Conservation (phyloP, 2,329 filamentous ascomycete genomes). For the Hirsutella rhossiliensis region DNA sequence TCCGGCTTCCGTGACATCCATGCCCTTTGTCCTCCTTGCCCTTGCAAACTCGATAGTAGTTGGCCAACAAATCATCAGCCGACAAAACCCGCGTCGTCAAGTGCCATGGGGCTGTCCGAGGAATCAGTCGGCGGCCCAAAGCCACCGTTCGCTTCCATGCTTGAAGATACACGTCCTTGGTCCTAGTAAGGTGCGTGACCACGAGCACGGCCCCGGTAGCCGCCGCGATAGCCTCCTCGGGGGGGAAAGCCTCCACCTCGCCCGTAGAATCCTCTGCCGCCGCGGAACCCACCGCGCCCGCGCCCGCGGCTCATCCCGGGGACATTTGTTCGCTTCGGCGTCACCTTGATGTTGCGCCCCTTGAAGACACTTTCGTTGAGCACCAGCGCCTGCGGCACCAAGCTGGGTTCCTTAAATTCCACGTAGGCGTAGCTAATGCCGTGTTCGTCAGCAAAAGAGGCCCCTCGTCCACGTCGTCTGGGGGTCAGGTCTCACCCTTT, state of each 20-base stretch:
- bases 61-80: background rate
- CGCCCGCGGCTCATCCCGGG: conserved; percentile 85
- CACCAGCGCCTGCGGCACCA: conserved; percentile 87
- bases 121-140: background rate
- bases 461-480: too few species aligned
- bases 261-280: conserved; percentile 38
- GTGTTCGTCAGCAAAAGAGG: background rate
- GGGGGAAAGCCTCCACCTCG: conserved; percentile 31
- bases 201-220: conserved; percentile 53
- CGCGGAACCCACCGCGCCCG: conserved; percentile 42
- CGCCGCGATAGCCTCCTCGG: conserved; percentile 52
- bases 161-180: conserved; percentile 16
- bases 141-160: background rate
- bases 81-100: background rate
- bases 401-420: conserved; percentile 87
- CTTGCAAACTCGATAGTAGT: too few species aligned
- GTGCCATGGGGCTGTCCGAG: background rate
- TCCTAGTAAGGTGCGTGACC: conserved; percentile 54
- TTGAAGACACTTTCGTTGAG: conserved; percentile 95
- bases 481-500: conserved; percentile 57
- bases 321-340: conserved; percentile 89
- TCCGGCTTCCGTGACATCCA: too few species aligned
- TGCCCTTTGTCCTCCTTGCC: too few species aligned
- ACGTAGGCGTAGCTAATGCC: conserved; percentile 83
- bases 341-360: conserved; percentile 88